These are phyloP conservation scores for Narthecium ossifragum DNA, from an alignment of 106 monocot genomes.

Conservation along the genomic window DNA sequence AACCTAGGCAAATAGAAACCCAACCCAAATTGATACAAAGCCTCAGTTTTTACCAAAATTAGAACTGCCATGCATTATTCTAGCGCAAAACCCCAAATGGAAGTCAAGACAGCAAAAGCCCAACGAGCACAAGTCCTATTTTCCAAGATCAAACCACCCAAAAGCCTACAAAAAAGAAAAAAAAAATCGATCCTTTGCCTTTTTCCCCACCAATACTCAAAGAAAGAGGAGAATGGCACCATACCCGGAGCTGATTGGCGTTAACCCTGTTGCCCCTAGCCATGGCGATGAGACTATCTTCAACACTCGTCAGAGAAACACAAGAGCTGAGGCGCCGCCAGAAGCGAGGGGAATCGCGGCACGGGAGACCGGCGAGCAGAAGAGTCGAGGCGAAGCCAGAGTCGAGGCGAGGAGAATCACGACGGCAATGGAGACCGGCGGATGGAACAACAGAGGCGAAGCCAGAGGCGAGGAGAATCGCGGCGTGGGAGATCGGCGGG, in stretches of 20 bases:
- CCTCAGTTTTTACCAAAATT: no score
- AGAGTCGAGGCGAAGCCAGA: no score
- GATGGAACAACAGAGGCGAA: no score
- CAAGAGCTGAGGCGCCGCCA: no score
- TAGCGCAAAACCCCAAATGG: neutral
- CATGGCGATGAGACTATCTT: constrained; percentile 22
- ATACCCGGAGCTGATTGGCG: constrained; percentile 73
- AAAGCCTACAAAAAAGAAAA: neutral
- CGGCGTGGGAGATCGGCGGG: no score
- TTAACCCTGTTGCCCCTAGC: constrained; percentile 93
- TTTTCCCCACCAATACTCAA: neutral
- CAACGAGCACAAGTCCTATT: neutral
- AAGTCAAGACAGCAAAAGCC: neutral
- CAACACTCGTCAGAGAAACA: neutral
- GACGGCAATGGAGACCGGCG: no score
- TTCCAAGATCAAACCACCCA: neutral
- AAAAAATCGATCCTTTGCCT: neutral
- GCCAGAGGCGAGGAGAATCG: no score
- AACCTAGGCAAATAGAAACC: neutral
- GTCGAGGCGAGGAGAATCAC: no score
- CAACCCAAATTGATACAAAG: neutral
- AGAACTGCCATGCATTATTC: neutral
- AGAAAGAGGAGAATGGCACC: neutral
- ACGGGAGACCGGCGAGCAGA: no score
- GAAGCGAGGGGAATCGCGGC: no score